Conservation (phyloP, 78 protist genomes). For the Cavenderia fasciculata region DNA sequence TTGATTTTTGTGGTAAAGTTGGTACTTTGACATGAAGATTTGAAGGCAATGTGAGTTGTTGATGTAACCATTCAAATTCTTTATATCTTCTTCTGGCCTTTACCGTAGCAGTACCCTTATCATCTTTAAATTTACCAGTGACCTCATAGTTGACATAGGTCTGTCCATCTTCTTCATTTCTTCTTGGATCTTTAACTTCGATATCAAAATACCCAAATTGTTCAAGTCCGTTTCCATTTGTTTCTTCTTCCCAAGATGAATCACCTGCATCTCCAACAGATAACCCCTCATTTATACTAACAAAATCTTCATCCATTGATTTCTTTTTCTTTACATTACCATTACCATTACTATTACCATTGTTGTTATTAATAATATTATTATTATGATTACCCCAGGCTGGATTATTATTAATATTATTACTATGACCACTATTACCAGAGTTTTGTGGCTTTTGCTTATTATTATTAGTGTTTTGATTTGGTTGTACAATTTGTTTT, state of each 20-base stretch:
- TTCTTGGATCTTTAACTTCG: constrained; percentile 62
- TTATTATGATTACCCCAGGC: not conserved
- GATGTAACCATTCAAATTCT: constrained; percentile 73
- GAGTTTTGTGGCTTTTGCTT: not conserved
- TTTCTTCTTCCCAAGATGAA: constrained; percentile 48
- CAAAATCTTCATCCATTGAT: constrained; percentile 49
- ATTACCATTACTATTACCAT: constrained; percentile 3
- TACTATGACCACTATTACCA: not conserved
- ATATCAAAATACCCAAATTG: constrained; percentile 45
- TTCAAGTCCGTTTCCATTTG: constrained; percentile 23
- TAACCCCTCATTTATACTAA: not conserved
- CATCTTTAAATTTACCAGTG: constrained; percentile 40
- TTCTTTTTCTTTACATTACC: not conserved
- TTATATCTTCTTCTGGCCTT: constrained; percentile 41
- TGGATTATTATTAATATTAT: not conserved
- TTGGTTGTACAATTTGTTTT: not conserved
- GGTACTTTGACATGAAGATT: constrained; percentile 22
- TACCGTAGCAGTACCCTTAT: not conserved
- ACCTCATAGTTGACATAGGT: constrained; percentile 29
- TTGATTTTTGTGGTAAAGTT: constrained; percentile 65
- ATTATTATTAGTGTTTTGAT: not conserved
- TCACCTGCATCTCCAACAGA: constrained; percentile 53
- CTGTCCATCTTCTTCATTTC: constrained; percentile 18
- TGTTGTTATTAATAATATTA: not conserved
- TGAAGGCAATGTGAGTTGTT: constrained; percentile 44